Percentiles rank a stretch among this genome's conserved stretches.
phyloP scores from a whole-genome alignment of 2,329 filamentous ascomycete species.

The Sclerotinia nivalis region DNA sequence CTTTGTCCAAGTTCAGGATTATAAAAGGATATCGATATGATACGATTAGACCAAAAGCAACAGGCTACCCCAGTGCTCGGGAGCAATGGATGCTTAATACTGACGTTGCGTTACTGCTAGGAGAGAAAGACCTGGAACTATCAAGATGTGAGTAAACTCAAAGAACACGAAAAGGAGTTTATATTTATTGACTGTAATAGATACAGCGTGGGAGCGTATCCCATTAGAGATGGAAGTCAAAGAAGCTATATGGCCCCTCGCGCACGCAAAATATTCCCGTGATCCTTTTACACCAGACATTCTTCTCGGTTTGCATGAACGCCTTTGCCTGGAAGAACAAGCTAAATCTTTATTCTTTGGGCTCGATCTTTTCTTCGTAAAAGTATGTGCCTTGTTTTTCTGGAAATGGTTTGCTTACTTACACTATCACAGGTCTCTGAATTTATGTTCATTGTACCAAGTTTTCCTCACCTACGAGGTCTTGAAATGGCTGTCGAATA shows the following conservation, averaged over 20 bases:
- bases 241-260: slow-evolving; percentile 58
- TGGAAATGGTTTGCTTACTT: slow-evolving; percentile 11
- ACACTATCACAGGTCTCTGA: slow-evolving; percentile 54
- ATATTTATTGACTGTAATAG: slow-evolving; percentile 42
- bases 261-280: slow-evolving; percentile 55
- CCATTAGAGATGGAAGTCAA: slow-evolving; percentile 58
- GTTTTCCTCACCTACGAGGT: slow-evolving; percentile 57
- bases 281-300: slow-evolving; percentile 7
- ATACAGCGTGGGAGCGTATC: slow-evolving; percentile 59
- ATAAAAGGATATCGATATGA: slow-evolving; percentile 65
- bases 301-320: background rate
- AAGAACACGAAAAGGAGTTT: background rate
- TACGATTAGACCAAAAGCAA: slow-evolving; percentile 57
- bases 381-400: slow-evolving; percentile 46
- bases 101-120: slow-evolving; percentile 62
- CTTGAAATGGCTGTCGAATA: slow-evolving; percentile 60
- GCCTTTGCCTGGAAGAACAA: background rate
- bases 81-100: slow-evolving; percentile 68
- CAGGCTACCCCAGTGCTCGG: slow-evolving; percentile 56
- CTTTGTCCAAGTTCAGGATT: slow-evolving; percentile 52
- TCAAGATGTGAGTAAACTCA: slow-evolving; percentile 53
- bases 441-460: slow-evolving; percentile 59
- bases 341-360: slow-evolving; percentile 39
- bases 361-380: slow-evolving; percentile 67
- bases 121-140: slow-evolving; percentile 62